Conservation (phyloP, 208 protist genomes). For the Leishmania braziliensis region DNA sequence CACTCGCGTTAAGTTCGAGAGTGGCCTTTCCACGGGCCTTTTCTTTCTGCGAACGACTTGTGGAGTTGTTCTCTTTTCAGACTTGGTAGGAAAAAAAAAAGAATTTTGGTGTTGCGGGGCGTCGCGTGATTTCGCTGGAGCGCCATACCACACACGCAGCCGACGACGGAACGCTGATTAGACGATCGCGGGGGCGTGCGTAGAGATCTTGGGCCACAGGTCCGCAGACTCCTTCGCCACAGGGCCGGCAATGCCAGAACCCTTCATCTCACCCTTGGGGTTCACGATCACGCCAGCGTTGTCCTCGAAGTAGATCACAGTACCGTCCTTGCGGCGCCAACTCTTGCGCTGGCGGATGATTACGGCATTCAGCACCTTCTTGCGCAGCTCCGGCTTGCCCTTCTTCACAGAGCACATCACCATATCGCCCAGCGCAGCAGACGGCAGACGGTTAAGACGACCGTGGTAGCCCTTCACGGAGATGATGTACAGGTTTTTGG, state of each 20-base stretch:
- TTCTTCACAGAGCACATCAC: conserved; percentile 99
- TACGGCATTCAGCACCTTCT: conserved; percentile 98
- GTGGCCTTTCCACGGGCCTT: no score
- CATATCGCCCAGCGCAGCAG: conserved; percentile 98
- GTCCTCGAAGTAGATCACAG: conserved; percentile 99
- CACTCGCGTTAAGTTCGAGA: neutral
- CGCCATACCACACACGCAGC: conserved; percentile 93
- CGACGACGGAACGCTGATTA: conserved; percentile 96
- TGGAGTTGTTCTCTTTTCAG: neutral
- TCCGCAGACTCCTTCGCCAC: conserved; percentile 99
- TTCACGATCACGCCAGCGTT: conserved; percentile 99
- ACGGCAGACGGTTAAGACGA: conserved; percentile 98
- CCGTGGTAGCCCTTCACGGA: conserved; percentile 98
- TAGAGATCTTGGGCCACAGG: conserved; percentile 99
- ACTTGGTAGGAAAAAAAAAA: neutral
- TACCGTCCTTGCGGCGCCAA: conserved; percentile 98
- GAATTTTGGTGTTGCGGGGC: neutral
- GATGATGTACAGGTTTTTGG: conserved; percentile 99
- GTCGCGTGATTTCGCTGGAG: neutral
- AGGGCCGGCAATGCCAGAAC: conserved; percentile 99
- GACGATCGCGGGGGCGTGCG: conserved; percentile 95
- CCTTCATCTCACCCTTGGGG: conserved; percentile 99
- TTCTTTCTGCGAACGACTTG: neutral
- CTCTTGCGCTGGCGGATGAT: conserved; percentile 99
- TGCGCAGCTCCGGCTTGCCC: conserved; percentile 99